Evolutionary conservation across 2,329 filamentous ascomycete species (phyloP).

Genomic region (Lanzia echinophila): DNA sequence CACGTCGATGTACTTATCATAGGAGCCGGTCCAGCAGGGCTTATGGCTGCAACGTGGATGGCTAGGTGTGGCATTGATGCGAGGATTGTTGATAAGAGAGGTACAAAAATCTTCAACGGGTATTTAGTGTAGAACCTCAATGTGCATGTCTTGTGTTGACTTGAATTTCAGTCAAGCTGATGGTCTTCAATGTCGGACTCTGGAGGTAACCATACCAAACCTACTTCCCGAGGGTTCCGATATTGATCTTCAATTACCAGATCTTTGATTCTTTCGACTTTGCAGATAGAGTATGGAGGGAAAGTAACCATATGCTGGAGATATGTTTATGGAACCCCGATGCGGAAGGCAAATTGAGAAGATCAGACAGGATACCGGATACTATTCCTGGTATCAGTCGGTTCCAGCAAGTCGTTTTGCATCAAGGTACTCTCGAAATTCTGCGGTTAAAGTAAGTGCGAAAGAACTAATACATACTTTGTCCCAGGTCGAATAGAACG

Average conservation of each 20-base stretch:
- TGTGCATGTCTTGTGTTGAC: not conserved
- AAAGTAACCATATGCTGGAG: constrained; percentile 64
- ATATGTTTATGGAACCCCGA: constrained; percentile 58
- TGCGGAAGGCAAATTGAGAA: constrained; percentile 46
- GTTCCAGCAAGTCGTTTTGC: constrained; percentile 60
- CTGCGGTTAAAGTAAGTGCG: too few species aligned
- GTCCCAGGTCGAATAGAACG: constrained; percentile 50
- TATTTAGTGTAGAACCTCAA: not conserved
- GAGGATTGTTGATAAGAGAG: constrained; percentile 41
- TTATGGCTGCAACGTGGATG: constrained; percentile 45
- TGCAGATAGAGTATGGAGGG: constrained; percentile 55
- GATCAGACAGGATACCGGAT: constrained; percentile 56
- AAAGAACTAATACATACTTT: not conserved
- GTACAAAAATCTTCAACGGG: constrained; percentile 28
- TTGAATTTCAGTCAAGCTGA: constrained; percentile 49
- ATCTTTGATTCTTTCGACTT: constrained; percentile 70
- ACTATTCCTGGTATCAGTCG: constrained; percentile 54
- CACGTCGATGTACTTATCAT: constrained; percentile 42
- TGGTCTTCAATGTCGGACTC: constrained; percentile 52
- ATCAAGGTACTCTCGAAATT: constrained; percentile 47
- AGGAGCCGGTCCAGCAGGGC: constrained; percentile 43
- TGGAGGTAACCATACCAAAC: constrained; percentile 50
- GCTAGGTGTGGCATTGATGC: constrained; percentile 41
- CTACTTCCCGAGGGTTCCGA: constrained; percentile 44
- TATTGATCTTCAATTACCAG: constrained; percentile 45